Base-by-base conservation (phyloP, 768 basidiomycete genomes). In the Lepiota venenata region DNA sequence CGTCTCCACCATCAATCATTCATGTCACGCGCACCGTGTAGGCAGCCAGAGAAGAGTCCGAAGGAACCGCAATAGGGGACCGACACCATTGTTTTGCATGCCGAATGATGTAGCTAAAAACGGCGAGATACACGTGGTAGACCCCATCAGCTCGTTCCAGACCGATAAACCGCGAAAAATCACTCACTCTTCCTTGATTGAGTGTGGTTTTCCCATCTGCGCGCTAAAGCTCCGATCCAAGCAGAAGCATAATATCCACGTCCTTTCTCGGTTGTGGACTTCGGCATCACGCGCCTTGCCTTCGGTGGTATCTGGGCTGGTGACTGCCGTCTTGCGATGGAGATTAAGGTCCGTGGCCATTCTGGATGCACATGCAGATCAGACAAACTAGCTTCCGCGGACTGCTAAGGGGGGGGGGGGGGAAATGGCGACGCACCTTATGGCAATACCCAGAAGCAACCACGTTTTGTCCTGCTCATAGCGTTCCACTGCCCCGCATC, bases 401-500 rank as follows among this genome's bases (percentile, higher is more conserved):
- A 57, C 32, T n/a, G n/a, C n/a, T n/a, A 25, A 2, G 25, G 25
- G 3, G 5, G 25, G 25, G 25, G 25, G 5, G 2, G 10, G 37
- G 42, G 20, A 51, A 36, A 47, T 6, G n/a, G n/a, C n/a, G n/a
- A n/a, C n/a, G 47, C 56, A 85, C 87, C 89, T 78, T 59, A 88
- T 89, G 5, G 80, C 87, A 87, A 94, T 91, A 32, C 93, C 93
- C 21, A 98, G 71, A 14, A 91, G 72, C 59, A 93, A 66, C 92
- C 93, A 98, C 0, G 95, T 98, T 61, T 88, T 85, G 69, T 99
- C 96, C 62, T 96, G 93, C 66, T 99, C 96, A 63, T 93, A 99
- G 7, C 94, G 83, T 68, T 98, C 94, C 18, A 94, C 93, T 3
- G 95, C 94, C 18, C 94, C 94, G 60, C 92, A 87, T 5, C 94